Evolutionary conservation across 2,329 filamentous ascomycete genomes (phyloP).

Genomic region (Colletotrichum liaoningense): DNA sequence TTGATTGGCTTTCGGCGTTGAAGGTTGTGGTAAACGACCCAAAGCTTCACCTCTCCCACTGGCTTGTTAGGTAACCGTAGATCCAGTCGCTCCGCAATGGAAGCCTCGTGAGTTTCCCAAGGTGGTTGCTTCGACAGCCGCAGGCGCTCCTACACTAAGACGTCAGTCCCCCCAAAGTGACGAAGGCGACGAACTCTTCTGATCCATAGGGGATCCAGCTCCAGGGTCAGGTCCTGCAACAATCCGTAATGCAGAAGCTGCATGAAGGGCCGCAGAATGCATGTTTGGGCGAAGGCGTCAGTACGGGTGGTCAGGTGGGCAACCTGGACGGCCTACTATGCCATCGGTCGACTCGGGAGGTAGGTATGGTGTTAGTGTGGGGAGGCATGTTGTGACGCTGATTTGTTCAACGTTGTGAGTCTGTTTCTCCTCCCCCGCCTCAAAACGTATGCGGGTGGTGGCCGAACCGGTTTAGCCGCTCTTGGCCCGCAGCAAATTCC

Average conservation of each 20-base stretch:
- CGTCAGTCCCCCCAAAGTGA: conserved; percentile 5
- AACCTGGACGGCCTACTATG: not conserved
- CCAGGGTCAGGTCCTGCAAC: conserved; percentile 22
- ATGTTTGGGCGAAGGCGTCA: conserved; percentile 9
- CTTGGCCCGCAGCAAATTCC: conserved; percentile 24
- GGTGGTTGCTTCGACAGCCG: not conserved
- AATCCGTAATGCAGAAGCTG: conserved; percentile 19
- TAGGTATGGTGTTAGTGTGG: conserved; percentile 25
- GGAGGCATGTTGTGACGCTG: conserved; percentile 18
- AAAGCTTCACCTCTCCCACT: not conserved
- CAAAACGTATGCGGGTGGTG: conserved; percentile 18
- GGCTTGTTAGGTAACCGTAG: not conserved
- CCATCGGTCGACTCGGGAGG: conserved; percentile 12
- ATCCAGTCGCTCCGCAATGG: not conserved
- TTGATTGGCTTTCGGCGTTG: not conserved
- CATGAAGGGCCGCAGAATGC: conserved; percentile 22
- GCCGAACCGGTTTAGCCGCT: conserved; percentile 24
- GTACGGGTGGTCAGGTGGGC: conserved; percentile 22
- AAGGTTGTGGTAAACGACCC: not conserved
- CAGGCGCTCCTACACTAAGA: not conserved
- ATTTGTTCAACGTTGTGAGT: conserved; percentile 17
- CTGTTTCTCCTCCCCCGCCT: conserved; percentile 22
- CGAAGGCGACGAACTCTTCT: not conserved
- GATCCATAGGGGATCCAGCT: not conserved
- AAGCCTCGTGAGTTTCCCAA: not conserved